A percentile compares a stretch with the other conserved stretches of the same genome.
These are phyloP conservation scores for Avicennia marina DNA, from an alignment of 257 asterid species.

Conservation along the genomic window DNA sequence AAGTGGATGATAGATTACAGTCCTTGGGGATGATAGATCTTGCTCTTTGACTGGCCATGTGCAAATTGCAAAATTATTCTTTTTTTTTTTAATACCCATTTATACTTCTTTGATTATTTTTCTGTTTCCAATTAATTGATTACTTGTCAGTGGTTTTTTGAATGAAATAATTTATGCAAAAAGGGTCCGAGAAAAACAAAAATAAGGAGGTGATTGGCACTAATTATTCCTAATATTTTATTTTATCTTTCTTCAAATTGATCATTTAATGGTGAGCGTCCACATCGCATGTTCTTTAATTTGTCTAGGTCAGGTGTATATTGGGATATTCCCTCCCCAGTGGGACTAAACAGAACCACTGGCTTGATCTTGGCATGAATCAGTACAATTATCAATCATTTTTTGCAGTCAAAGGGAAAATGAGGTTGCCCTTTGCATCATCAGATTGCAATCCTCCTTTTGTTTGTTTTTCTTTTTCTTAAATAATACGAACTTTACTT, in stretches of 20 bases:
- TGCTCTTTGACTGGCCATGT: slow-evolving; percentile 13
- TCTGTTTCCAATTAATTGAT: neutral
- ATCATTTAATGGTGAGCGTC: slow-evolving; percentile 27
- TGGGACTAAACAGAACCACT: slow-evolving; percentile 25
- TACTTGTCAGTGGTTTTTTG: neutral
- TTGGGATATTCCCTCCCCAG: slow-evolving; percentile 34
- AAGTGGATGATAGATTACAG: slow-evolving; percentile 10
- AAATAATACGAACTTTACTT: neutral
- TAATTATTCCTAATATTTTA: neutral
- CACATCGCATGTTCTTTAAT: slow-evolving; percentile 29
- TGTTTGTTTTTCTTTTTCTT: too few species aligned
- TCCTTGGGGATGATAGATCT: slow-evolving; percentile 15
- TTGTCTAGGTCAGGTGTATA: slow-evolving; percentile 45
- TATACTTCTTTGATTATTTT: neutral
- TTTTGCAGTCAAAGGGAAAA: slow-evolving; percentile 21
- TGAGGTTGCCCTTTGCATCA: slow-evolving; percentile 23
- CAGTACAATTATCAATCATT: slow-evolving; percentile 20
- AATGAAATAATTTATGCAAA: slow-evolving; percentile 7
- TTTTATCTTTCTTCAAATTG: neutral
- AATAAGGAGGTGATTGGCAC: slow-evolving; percentile 8
- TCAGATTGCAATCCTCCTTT: slow-evolving; percentile 15
- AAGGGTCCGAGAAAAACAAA: slow-evolving; percentile 8
- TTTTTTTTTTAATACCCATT: too few species aligned
- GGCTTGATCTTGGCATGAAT: slow-evolving; percentile 22
- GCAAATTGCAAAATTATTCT: too few species aligned